Percentiles rank a stretch among this genome's conserved stretches.
phyloP scores from a whole-genome alignment of 179 eudicot species.

The Beta lomatogona region DNA sequence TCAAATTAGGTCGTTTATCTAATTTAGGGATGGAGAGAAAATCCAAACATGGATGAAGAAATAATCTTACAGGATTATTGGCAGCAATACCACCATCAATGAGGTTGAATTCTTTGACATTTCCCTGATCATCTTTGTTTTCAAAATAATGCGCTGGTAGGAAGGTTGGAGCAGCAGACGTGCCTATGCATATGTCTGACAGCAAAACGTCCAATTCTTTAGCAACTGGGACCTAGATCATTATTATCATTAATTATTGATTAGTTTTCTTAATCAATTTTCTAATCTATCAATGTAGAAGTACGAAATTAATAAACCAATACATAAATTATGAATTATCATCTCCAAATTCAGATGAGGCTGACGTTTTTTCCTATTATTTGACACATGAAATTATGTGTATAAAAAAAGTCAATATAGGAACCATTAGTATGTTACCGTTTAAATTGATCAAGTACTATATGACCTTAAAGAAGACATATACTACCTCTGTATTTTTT shows the following conservation, averaged over 20 bases:
- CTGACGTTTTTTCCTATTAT: no score
- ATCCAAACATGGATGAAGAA: background rate
- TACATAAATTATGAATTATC: no score
- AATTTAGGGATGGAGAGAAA: no score
- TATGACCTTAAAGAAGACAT: no score
- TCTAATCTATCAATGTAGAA: no score
- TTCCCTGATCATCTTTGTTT: constrained; percentile 36
- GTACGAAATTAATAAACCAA: no score
- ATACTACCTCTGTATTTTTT: no score
- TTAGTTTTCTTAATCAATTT: background rate
- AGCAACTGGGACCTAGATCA: constrained; percentile 30
- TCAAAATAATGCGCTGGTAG: constrained; percentile 67
- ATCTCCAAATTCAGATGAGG: no score
- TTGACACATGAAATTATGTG: no score
- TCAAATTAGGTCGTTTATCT: no score
- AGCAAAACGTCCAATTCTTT: constrained; percentile 45
- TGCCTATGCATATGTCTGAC: constrained; percentile 65
- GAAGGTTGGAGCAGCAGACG: constrained; percentile 78
- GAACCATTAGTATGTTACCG: no score
- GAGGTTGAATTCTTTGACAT: constrained; percentile 51
- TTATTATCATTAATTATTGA: background rate
- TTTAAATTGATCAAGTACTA: no score
- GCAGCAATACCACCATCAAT: constrained; percentile 79
- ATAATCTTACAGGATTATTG: constrained; percentile 57
- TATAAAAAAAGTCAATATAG: background rate